Conservation (phyloP, 2,329 filamentous ascomycete genomes). For the Colletotrichum aenigma region DNA sequence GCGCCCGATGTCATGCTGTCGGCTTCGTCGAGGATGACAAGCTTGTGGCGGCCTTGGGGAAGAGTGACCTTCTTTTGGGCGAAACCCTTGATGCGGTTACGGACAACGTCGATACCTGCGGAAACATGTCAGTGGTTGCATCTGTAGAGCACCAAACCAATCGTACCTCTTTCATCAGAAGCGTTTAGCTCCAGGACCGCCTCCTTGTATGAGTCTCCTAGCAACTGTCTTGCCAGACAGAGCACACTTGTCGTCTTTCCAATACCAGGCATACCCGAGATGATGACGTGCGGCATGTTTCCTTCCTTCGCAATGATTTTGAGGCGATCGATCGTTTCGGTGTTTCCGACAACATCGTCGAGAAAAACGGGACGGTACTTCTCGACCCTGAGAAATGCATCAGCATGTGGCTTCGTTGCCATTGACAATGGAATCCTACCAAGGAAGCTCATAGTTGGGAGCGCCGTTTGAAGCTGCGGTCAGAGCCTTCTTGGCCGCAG, state of each 20-base stretch:
- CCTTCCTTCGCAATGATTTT: constrained; percentile 99
- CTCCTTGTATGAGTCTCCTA: constrained; percentile 96
- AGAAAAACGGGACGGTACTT: constrained; percentile 96
- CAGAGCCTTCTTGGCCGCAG: constrained; percentile 61
- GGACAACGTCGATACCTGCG: constrained; percentile 90
- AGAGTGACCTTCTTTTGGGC: constrained; percentile 99
- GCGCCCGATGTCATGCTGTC: constrained; percentile 98
- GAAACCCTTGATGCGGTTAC: constrained; percentile 97
- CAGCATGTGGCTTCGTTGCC: not conserved
- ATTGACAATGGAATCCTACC: constrained; percentile 51
- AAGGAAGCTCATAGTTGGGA: constrained; percentile 76
- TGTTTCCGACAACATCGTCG: constrained; percentile 97
- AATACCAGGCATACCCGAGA: constrained; percentile 99
- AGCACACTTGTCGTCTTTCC: constrained; percentile 97
- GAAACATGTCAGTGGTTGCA: not conserved
- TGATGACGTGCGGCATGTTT: constrained; percentile 99
- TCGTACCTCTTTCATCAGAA: constrained; percentile 83
- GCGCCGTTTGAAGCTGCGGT: constrained; percentile 54
- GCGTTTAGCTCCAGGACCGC: constrained; percentile 96
- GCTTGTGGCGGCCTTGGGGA: constrained; percentile 87
- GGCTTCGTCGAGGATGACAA: constrained; percentile 97
- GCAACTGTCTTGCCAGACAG: constrained; percentile 87
- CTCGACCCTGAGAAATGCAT: constrained; percentile 75
- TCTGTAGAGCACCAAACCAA: constrained; percentile 28
- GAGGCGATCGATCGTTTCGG: constrained; percentile 93